Evolutionary conservation across 176 grass and related monocot genomes (phyloP), one percentile per base, ranked within the genome.

Genomic region (Chrysopogon serrulatus): DNA sequence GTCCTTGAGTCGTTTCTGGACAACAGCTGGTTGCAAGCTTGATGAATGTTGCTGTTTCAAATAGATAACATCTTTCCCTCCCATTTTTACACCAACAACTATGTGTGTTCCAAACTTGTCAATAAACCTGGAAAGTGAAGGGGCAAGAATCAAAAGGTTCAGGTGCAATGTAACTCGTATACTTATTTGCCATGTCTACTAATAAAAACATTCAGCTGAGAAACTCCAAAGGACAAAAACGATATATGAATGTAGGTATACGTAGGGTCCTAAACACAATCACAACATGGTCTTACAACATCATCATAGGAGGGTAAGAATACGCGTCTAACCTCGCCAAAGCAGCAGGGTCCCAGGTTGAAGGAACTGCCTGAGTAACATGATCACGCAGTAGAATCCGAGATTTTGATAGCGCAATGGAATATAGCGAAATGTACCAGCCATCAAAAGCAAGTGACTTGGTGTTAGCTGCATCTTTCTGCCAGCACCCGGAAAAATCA

Each of bases 11-110:
- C 82, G 90, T 79, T 95, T 95, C 67, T 98, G 96, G 80, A 98
- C 91, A 74, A 81, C 87, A 54, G 91, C 83, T 69, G 91, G 68
- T 79, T 93, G 96, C 34, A 98, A 82, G 59, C 83, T 94, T 59
- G 96, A 95, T 7, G 85, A 94, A 48, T 98, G 96, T 10, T 95
- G 96, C 60, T 98, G 91, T 72, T 79, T 95, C 34, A 98, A 75
- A 88, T 86, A 98, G 76, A 98, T 90, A 79, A 95, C 93, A 87
- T 98, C 96, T 81, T 98, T 98, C 76, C 96, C 96, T 84, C 96
- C 96, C 89, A 98, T 98, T 83, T 95, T 98, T 34, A 98, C 80
- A 85, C 96, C 96, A 83, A 90, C 74, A 64, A 98, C 83, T 80
- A 98, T 87, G 86, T 98, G 96, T 54, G 96, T 98, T 69, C 96